A percentile compares a stretch with the other conserved stretches of the same genome.
These are phyloP conservation scores for Ilex asprella DNA, from an alignment of 257 asterid genomes.

Conservation along the genomic window DNA sequence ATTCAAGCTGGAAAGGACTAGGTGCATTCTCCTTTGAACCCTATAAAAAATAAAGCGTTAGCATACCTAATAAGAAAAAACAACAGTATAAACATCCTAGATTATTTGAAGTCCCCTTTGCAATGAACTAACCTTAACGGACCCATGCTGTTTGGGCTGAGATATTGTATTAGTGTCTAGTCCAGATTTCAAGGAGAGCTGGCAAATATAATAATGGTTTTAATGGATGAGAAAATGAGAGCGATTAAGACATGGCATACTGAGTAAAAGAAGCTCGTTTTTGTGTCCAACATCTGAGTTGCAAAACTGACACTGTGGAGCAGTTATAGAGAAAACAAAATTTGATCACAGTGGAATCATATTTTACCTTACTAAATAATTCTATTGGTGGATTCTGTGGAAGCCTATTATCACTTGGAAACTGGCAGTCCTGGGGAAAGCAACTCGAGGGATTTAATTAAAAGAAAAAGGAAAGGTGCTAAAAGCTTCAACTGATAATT, in stretches of 20 bases:
- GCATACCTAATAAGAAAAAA: neutral
- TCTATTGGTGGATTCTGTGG: conserved; percentile 39
- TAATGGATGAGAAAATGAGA: neutral
- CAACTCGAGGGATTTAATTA: conserved; percentile 4
- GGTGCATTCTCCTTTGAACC: conserved; percentile 41
- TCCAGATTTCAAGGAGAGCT: conserved; percentile 63
- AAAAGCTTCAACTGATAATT: neutral
- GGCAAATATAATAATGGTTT: conserved; percentile 5
- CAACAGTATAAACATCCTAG: neutral
- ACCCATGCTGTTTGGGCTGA: conserved; percentile 20
- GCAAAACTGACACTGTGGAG: neutral
- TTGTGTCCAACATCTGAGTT: neutral
- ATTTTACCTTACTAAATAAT: conserved; percentile 49
- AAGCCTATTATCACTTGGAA: conserved; percentile 20
- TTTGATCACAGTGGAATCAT: neutral
- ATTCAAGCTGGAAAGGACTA: conserved; percentile 34
- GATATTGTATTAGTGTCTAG: conserved; percentile 18
- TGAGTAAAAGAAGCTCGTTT: neutral
- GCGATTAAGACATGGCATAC: too few species aligned
- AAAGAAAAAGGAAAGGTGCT: neutral
- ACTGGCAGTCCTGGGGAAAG: conserved; percentile 36
- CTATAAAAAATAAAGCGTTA: conserved; percentile 18
- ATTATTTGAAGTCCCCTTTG: neutral
- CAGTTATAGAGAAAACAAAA: neutral
- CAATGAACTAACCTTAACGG: conserved; percentile 38